phyloP scores from a whole-genome alignment of 2,329 filamentous ascomycete genomes.

The Nothopassalora personata region DNA sequence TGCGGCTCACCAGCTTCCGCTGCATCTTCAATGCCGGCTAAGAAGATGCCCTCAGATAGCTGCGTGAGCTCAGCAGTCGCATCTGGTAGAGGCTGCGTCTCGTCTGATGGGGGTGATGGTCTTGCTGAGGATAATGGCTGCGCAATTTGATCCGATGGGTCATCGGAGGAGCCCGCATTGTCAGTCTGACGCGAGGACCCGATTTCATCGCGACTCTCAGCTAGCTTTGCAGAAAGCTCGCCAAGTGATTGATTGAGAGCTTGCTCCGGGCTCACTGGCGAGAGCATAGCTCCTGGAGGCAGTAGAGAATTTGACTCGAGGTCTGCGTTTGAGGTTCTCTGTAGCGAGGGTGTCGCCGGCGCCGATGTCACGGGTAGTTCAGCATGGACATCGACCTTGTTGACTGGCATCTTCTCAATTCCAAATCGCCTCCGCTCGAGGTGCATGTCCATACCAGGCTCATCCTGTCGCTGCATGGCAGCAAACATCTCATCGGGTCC shows the following conservation, averaged over 20 bases:
- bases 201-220: background rate
- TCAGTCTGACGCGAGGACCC: background rate
- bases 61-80: background rate
- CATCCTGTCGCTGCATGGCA: slow-evolving; percentile 35
- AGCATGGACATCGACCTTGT: slow-evolving; percentile 3
- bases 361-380: background rate
- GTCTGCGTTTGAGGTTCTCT: background rate
- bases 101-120: too few species aligned
- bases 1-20: background rate
- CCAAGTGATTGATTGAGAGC: background rate
- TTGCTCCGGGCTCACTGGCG: background rate
- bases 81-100: background rate
- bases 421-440: slow-evolving; percentile 29
- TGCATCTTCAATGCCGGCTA: background rate
- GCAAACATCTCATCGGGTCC: slow-evolving; percentile 60
- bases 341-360: background rate
- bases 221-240: background rate
- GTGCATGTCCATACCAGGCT: slow-evolving; percentile 33
- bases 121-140: too few species aligned
- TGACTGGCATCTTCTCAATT: slow-evolving; percentile 17
- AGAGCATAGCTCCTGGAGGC: background rate
- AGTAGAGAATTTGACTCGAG: background rate
- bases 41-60: background rate
- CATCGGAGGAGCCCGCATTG: too few species aligned
- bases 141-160: too few species aligned